These are phyloP conservation scores for Lichtheimia ornata DNA, from an alignment of 371 early-diverging fungal species.

Conservation along the genomic window DNA sequence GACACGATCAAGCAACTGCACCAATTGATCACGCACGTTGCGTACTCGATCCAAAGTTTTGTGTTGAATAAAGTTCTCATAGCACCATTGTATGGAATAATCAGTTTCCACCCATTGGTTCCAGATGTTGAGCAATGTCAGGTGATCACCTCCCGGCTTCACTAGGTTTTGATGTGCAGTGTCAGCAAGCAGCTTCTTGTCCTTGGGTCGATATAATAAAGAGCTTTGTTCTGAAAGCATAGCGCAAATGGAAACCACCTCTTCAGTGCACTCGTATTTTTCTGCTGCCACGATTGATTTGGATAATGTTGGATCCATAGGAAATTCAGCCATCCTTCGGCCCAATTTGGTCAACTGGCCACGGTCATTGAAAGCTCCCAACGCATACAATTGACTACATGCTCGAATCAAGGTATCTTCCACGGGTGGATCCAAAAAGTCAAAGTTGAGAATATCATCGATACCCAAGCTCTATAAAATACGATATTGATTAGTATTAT, in stretches of 20 bases:
- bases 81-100: conserved; percentile 93
- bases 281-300: conserved; percentile 92
- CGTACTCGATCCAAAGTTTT: conserved; percentile 89
- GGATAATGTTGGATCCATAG: conserved; percentile 95
- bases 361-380: conserved; percentile 93
- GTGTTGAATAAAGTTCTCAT: conserved; percentile 94
- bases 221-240: conserved; percentile 94
- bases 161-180: conserved; percentile 87
- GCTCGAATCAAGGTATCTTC: conserved; percentile 92
- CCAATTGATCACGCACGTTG: conserved; percentile 93
- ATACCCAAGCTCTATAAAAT: conserved; percentile 80
- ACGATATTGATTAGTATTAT: conserved; percentile 3
- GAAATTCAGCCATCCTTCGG: conserved; percentile 98
- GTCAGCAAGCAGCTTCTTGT: conserved; percentile 92
- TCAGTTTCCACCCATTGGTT: conserved; percentile 95
- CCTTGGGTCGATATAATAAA: conserved; percentile 93
- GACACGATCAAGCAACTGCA: conserved; percentile 90
- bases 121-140: conserved; percentile 92
- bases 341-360: conserved; percentile 97
- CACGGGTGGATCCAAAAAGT: conserved; percentile 98
- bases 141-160: conserved; percentile 89
- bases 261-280: conserved; percentile 92
- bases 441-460: conserved; percentile 94
- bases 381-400: conserved; percentile 91
- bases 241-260: conserved; percentile 82